Percentiles rank a stretch among this genome's conserved stretches.
Evolutionary conservation across 73 alveolate genomes (phyloP).

Genomic region (Uronychia binucleata): DNA sequence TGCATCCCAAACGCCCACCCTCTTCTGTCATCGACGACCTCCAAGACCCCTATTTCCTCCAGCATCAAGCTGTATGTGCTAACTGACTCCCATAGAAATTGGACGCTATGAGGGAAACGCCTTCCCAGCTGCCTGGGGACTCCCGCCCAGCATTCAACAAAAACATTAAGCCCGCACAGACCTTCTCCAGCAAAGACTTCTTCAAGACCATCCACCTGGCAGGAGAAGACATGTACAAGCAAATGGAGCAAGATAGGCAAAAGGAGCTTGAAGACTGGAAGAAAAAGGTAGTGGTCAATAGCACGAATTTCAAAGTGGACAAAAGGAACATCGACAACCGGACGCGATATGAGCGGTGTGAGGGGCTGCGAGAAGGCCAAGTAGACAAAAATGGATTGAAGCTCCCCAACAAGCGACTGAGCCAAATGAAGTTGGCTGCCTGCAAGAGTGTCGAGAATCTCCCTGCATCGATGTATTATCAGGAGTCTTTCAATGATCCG

Average conservation of each 20-base stretch:
- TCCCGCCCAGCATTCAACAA: not conserved
- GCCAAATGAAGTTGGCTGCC: conserved; percentile 25
- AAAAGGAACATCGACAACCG: conserved; percentile 19
- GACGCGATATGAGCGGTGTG: conserved; percentile 30
- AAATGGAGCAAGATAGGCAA: conserved; percentile 22
- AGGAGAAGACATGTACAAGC: conserved; percentile 68
- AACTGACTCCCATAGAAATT: not conserved
- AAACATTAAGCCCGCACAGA: conserved; percentile 32
- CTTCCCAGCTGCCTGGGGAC: not conserved
- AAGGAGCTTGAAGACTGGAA: conserved; percentile 60
- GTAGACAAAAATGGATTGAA: conserved; percentile 50
- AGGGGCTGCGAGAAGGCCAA: conserved; percentile 44
- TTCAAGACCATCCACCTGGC: conserved; percentile 62
- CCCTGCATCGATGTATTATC: conserved; percentile 38
- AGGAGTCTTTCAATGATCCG: conserved; percentile 10
- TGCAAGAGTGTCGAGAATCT: conserved; percentile 29
- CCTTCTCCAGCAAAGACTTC: conserved; percentile 51
- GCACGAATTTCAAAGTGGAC: conserved; percentile 58
- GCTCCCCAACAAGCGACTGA: conserved; percentile 25
- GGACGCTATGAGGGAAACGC: not conserved
- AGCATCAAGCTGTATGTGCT: conserved; percentile 12
- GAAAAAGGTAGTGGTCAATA: conserved; percentile 54
- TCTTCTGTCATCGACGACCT: conserved; percentile 42
- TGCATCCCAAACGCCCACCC: conserved; percentile 68
- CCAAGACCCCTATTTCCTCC: conserved; percentile 39